Base-by-base conservation (phyloP, 305 asterid genomes). In the Fraxinus greggii region DNA sequence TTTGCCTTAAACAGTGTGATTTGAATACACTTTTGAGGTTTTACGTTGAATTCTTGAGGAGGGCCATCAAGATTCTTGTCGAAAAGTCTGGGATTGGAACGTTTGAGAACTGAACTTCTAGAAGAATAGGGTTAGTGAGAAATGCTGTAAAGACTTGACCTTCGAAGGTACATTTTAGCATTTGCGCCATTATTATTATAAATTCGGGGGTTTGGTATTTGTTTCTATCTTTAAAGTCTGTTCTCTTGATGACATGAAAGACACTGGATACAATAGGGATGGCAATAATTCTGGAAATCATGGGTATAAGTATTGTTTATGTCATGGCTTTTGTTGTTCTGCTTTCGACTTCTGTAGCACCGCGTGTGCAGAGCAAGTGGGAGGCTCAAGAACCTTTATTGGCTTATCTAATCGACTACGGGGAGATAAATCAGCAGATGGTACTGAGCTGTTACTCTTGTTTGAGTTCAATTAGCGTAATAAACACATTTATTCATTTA, bases 351-450 rank as follows among this genome's bases (percentile, higher is more conserved):
- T 79, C 87, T 82, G 85, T 81, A 82, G 87, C 85, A 76, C 78
- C 65, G 8, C 84, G 89, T 69, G 85, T 63, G 74, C 94, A 87
- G 33, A 83, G 86, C 89, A 80, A 86, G 86, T 61, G 81, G 86
- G 90, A 81, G 72, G 85, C 87, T 75, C 83, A 86, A 83, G 92
- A 92, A 76, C 83, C 88, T 56, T 83, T 90, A 73, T 82, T 91
- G 21, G 81, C 86, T 17, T 83, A 83, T 85, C 84, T 89, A 33
- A 82, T 91, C 24, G 86, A 89, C 84, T 86, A 87, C 6, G 89
- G 91, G 81, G 89, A 88, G 85, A 90, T 88, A 7, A 89, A 84
- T 79, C 87, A 86, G 59, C 92, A 90, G 38, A 84, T 81, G 98
- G 97, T 93, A 90, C 75, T 42, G 1, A 74, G 42, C 72, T 87